Base-by-base conservation (phyloP, 2,329 filamentous ascomycete species). In the Hortaea sp. region DNA sequence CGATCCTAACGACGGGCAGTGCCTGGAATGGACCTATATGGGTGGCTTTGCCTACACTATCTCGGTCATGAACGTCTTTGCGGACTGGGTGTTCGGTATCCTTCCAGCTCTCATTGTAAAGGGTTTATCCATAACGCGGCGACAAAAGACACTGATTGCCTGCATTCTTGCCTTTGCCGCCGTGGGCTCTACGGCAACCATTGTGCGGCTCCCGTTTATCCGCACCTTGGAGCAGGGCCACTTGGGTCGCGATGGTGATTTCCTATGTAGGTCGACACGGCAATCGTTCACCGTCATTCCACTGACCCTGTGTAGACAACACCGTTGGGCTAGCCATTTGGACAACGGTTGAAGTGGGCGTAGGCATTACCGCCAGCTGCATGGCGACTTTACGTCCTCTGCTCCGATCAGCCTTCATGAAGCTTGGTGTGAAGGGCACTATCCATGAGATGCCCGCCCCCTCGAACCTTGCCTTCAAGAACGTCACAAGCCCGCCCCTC, bases 141-240 rank as follows among this genome's bases (percentile, higher is more conserved):
- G 63, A 27, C 61, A 63, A 28, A 71, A 69, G 43, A 49, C 59
- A 7, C 53, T 67, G 5, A 59, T 71, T 1, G 57, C 66, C 29
- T 53, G 57, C 10, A 65, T 71, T 13, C 48, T 71, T 2, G 58
- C 60, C 7, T 60, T 71, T 13, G 68, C 68, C 11, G 57, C 63
- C 5, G 52, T 67, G 40, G 81, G 77, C 29, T 77, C 77, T 54
- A 67, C 72, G 45, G 72, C 69, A 27, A 73, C 70, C 0, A 62
- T 69, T 4, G 66, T 74, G 6, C 67, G 74, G 38, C 64, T 74
- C 49, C 66, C 68, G 4, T 67, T 71, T 57, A 57, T 63, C 49
- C 52, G 66, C 47, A 55, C 65, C 50, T 52, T 71, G 28, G 54
- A 58, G 1, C 56, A 70, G 28, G 59, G 55, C 4, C 60, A 56